A percentile compares a stretch with the other conserved stretches of the same genome.
Conservation (phyloP, 148 eudicot genomes). For the Rhododendron molle region DNA sequence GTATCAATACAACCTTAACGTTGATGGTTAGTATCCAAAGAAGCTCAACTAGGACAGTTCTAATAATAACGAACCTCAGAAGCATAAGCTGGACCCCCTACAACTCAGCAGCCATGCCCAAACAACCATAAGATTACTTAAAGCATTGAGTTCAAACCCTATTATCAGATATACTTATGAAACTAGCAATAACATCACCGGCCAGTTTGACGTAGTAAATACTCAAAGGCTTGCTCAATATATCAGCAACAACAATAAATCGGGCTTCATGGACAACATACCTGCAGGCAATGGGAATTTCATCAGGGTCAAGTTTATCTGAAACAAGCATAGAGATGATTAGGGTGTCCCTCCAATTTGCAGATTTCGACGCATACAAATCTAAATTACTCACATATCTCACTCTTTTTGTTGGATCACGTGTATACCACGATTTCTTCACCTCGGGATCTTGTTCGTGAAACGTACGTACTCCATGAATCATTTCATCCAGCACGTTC, state of each 20-base stretch:
- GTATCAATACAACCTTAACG: neutral
- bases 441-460: conserved; percentile 31
- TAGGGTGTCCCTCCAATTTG: conserved; percentile 43
- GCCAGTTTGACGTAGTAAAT: neutral
- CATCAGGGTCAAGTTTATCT: neutral
- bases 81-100: too few species aligned
- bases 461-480: conserved; percentile 13
- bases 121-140: too few species aligned
- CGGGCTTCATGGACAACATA: neutral
- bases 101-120: too few species aligned
- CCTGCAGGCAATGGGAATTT: conserved; percentile 29
- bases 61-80: too few species aligned
- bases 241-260: neutral
- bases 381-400: conserved; percentile 28
- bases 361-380: conserved; percentile 14
- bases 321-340: conserved; percentile 6
- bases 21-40: neutral
- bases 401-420: conserved; percentile 21
- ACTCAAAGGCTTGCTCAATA: neutral
- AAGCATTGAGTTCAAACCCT: neutral
- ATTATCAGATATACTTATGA: too few species aligned
- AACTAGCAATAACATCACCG: neutral
- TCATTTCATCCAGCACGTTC: neutral
- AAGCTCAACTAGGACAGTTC: neutral
- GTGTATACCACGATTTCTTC: conserved; percentile 29